Percentiles rank a stretch among this genome's conserved stretches.
phyloP scores from a whole-genome alignment of 2,329 filamentous ascomycete species.

The Rhynchosporium graminicola region DNA sequence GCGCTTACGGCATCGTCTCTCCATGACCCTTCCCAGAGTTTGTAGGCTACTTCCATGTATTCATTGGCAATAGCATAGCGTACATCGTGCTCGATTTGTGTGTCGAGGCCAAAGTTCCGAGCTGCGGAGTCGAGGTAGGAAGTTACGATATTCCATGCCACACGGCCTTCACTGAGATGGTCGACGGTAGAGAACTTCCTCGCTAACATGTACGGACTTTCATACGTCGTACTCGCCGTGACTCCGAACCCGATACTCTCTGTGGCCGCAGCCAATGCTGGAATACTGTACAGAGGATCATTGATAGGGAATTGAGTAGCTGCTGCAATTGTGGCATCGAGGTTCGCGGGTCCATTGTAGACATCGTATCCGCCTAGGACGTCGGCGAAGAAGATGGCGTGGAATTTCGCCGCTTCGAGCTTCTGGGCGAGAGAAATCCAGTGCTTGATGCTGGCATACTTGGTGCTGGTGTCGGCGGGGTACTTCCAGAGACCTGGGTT shows the following conservation, averaged over 20 bases:
- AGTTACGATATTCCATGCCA: constrained; percentile 58
- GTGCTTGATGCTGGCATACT: constrained; percentile 61
- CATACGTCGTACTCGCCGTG: constrained; percentile 67
- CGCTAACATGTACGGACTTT: constrained; percentile 41
- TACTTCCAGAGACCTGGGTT: constrained; percentile 64
- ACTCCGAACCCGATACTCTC: constrained; percentile 69
- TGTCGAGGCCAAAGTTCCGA: constrained; percentile 58
- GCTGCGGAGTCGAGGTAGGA: constrained; percentile 68
- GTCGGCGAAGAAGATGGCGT: constrained; percentile 68
- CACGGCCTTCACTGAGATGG: constrained; percentile 58
- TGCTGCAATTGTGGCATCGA: constrained; percentile 59
- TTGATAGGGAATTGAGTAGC: constrained; percentile 74
- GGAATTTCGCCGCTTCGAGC: constrained; percentile 62
- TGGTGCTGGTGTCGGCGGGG: constrained; percentile 61
- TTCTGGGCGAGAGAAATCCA: constrained; percentile 62
- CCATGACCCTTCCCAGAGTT: constrained; percentile 36
- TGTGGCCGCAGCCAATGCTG: constrained; percentile 68
- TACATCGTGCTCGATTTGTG: constrained; percentile 67
- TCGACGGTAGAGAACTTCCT: constrained; percentile 36
- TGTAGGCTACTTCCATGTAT: constrained; percentile 49
- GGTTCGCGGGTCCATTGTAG: constrained; percentile 61
- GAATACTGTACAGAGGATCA: constrained; percentile 62
- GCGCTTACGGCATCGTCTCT: constrained; percentile 56
- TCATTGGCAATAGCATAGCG: constrained; percentile 64
- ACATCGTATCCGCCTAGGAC: constrained; percentile 70